Percentiles rank a stretch among this genome's conserved stretches.
Conservation (phyloP, 208 protist species). For the Crithidia mellificae region DNA sequence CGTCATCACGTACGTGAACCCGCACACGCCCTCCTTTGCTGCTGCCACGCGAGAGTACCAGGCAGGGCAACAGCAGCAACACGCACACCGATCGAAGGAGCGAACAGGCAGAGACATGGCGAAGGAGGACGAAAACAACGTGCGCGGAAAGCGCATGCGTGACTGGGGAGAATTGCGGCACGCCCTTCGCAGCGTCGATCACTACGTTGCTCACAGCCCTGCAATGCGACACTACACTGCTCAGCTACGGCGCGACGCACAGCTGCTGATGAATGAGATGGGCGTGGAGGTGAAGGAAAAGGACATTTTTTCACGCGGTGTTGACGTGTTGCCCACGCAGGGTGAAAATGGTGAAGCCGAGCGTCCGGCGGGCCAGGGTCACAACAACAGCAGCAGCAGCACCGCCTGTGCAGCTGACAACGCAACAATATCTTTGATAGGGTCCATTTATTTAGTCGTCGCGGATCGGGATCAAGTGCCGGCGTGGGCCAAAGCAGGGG, state of each 20-base stretch:
- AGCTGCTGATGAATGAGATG: background rate
- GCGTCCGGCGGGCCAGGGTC: too few relatives aligned
- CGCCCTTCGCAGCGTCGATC: background rate
- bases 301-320: background rate
- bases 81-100: too few relatives aligned
- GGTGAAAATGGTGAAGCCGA: background rate
- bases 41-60: background rate
- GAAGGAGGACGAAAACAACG: background rate
- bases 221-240: background rate
- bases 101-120: background rate
- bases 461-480: background rate
- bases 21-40: background rate
- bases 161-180: constrained; percentile 2
- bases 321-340: background rate
- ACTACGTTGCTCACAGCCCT: background rate
- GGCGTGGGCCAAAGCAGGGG: background rate
- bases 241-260: background rate
- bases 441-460: background rate
- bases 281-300: background rate
- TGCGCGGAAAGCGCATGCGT: background rate
- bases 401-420: background rate
- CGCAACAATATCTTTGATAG: background rate
- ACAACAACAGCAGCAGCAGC: too few relatives aligned
- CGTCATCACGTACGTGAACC: constrained; percentile 1
- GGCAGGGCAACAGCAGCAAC: background rate